These are phyloP conservation scores for Nigrospora osmanthi DNA, from an alignment of 2,329 filamentous ascomycete species.

Conservation along the genomic window DNA sequence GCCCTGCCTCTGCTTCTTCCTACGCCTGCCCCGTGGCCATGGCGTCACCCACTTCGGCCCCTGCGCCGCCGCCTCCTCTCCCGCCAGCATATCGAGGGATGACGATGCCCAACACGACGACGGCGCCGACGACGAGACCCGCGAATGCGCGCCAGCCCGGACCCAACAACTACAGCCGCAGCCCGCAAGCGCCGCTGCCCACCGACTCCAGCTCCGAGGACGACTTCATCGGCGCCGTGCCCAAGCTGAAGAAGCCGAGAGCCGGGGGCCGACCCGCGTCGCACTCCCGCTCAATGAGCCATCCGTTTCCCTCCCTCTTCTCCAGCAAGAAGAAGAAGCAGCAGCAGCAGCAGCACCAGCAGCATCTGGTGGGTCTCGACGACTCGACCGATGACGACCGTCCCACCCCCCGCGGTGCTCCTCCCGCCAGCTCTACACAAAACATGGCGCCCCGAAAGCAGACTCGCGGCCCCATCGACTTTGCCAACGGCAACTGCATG, in stretches of 20 bases:
- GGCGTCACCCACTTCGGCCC: too few relatives aligned
- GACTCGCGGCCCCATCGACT: constrained; percentile 32
- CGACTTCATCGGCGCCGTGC: constrained; percentile 12
- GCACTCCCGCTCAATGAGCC: constrained; percentile 66
- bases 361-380: constrained; percentile 26
- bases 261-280: constrained; percentile 8
- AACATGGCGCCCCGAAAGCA: constrained; percentile 20
- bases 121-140: constrained; percentile 12
- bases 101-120: too few relatives aligned
- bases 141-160: constrained; percentile 6
- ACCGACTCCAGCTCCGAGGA: constrained; percentile 33
- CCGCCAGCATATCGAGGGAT: too few relatives aligned
- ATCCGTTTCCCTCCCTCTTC: constrained; percentile 70
- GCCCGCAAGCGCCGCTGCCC: constrained; percentile 10
- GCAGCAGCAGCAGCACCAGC: constrained; percentile 48
- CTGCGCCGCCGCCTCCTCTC: too few relatives aligned
- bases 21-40: too few relatives aligned
- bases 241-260: constrained; percentile 10
- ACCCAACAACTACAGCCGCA: constrained; percentile 6
- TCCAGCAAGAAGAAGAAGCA: constrained; percentile 49
- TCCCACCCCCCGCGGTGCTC: constrained; percentile 15
- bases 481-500: constrained; percentile 70
- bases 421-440: constrained; percentile 15
- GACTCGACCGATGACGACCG: constrained; percentile 38
- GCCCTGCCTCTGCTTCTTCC: too few relatives aligned